Conservation (phyloP, 1,284 basidiomycete species). For the Heterobasidion parviporum region DNA sequence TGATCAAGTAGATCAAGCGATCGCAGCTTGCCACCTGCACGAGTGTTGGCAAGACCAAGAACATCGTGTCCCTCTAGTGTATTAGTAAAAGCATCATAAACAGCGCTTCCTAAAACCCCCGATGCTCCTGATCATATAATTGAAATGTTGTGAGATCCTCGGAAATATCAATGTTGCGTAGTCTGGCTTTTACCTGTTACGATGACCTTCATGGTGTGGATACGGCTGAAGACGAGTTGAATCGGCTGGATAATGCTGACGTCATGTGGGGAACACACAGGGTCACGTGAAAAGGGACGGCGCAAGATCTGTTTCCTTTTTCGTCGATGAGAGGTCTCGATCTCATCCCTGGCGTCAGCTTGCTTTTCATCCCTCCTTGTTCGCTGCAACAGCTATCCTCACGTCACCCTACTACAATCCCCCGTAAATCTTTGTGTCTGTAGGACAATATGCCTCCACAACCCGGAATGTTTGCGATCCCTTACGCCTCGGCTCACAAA, state of each 20-base stretch:
- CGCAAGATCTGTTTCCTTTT: slow-evolving; percentile 1
- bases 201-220: not conserved
- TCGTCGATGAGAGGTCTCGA: not conserved
- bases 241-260: no score
- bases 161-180: not conserved
- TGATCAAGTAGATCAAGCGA: slow-evolving; percentile 55
- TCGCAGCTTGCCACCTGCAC: slow-evolving; percentile 41
- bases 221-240: no score
- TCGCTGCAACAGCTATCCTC: no score
- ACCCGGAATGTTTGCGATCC: slow-evolving; percentile 42
- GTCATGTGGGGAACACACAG: not conserved
- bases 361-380: no score
- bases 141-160: not conserved
- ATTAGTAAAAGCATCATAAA: slow-evolving; percentile 49
- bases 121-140: slow-evolving; percentile 50
- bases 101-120: slow-evolving; percentile 64
- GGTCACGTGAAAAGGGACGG: not conserved
- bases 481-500: slow-evolving; percentile 35
- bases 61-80: slow-evolving; percentile 30
- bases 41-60: slow-evolving; percentile 57
- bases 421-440: not conserved
- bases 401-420: not conserved
- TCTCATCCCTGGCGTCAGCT: not conserved
- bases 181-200: not conserved
- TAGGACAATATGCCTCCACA: slow-evolving; percentile 36